phyloP scores from a whole-genome alignment of 352 stramenopile genomes.

The Phytophthora cajani region DNA sequence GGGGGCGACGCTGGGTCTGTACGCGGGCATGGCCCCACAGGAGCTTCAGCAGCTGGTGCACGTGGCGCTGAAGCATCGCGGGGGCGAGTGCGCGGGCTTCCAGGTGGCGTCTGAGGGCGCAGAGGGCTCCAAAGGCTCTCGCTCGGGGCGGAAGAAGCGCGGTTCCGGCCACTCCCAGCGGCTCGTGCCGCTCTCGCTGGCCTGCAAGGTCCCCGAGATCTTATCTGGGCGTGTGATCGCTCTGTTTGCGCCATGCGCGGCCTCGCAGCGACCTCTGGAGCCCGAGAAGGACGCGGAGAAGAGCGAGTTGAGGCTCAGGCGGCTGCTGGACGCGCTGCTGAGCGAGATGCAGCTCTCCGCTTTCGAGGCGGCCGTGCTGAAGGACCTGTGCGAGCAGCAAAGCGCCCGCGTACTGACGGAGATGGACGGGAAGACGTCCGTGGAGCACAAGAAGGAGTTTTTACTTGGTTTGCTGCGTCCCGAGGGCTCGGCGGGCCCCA shows the following conservation, averaged over 20 bases:
- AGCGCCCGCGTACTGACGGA: constrained; percentile 39
- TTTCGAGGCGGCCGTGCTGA: constrained; percentile 56
- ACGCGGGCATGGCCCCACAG: constrained; percentile 50
- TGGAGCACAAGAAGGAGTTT: constrained; percentile 61
- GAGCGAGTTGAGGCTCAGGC: constrained; percentile 20
- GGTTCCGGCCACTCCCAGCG: constrained; percentile 6
- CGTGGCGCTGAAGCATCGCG: constrained; percentile 31
- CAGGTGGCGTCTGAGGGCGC: constrained; percentile 20
- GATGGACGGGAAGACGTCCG: constrained; percentile 35
- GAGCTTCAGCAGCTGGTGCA: constrained; percentile 59
- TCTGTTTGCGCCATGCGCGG: constrained; percentile 9
- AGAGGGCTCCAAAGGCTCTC: background rate
- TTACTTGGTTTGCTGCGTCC: constrained; percentile 23
- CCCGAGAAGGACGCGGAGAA: background rate
- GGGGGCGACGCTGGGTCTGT: constrained; percentile 54
- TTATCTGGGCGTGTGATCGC: constrained; percentile 41
- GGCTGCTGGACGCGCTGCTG: constrained; percentile 45
- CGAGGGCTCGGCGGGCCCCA: background rate
- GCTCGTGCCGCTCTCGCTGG: constrained; percentile 69
- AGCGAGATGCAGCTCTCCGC: constrained; percentile 48
- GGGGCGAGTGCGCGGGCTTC: constrained; percentile 47
- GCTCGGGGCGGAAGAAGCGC: background rate
- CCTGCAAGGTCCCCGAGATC: constrained; percentile 56
- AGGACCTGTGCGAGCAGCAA: constrained; percentile 54
- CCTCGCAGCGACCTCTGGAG: background rate